A percentile compares a stretch with the other conserved stretches of the same genome.
phyloP scores from a whole-genome alignment of 2,329 filamentous ascomycete genomes.

The Aspergillus sp. region DNA sequence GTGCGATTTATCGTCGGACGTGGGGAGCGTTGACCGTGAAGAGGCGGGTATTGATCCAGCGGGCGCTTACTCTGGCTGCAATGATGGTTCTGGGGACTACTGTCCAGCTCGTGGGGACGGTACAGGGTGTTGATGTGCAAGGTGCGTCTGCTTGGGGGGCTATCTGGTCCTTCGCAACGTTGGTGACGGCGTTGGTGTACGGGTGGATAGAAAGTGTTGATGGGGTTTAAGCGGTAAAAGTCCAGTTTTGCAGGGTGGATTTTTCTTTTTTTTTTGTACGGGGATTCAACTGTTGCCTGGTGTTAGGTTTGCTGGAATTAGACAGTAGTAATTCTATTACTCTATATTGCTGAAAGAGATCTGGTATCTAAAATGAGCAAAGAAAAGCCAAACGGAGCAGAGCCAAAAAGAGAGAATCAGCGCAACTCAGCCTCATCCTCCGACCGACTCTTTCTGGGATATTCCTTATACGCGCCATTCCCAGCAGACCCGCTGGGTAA shows the following conservation, averaged over 20 bases:
- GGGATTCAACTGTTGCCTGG: background rate
- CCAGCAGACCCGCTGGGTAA: constrained; percentile 16
- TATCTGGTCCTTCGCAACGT: constrained; percentile 58
- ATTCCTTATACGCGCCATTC: background rate
- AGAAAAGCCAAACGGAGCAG: too few relatives aligned
- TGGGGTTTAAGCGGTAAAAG: constrained; percentile 17
- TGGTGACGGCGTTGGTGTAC: constrained; percentile 24
- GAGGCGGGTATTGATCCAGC: constrained; percentile 55
- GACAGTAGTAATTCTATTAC: background rate
- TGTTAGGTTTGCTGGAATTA: background rate
- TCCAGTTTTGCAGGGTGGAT: too few relatives aligned
- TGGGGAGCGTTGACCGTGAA: constrained; percentile 57
- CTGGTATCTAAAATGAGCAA: background rate
- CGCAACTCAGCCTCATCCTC: background rate
- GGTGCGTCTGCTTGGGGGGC: constrained; percentile 66
- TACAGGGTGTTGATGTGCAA: constrained; percentile 59
- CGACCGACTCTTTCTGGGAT: background rate
- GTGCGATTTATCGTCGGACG: constrained; percentile 50
- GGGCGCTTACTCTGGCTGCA: constrained; percentile 48
- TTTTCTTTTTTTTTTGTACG: background rate
- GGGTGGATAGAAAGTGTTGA: constrained; percentile 35
- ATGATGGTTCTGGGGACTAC: constrained; percentile 49
- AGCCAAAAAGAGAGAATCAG: background rate
- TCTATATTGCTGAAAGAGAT: background rate
- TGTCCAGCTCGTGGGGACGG: constrained; percentile 56